Percentiles rank a stretch among this genome's conserved stretches.
These are phyloP conservation scores for Geosmithia flava DNA, from an alignment of 2,329 filamentous ascomycete genomes.

Conservation along the genomic window DNA sequence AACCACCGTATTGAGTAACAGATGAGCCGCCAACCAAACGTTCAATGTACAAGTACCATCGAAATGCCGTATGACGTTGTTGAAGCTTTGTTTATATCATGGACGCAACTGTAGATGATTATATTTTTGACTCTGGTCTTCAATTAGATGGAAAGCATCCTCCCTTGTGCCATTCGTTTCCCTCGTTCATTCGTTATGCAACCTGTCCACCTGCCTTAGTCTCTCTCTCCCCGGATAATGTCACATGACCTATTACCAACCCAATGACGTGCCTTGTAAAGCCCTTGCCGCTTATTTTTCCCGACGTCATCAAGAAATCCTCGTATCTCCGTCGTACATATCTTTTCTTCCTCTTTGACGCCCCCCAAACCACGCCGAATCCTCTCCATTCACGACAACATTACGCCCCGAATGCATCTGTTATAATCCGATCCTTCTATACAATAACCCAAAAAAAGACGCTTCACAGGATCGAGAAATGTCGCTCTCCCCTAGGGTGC, in stretches of 20 bases:
- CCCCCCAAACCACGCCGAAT: background rate
- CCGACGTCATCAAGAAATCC: background rate
- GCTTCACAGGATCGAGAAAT: constrained; percentile 7
- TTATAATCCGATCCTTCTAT: background rate
- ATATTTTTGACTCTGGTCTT: too few relatives aligned
- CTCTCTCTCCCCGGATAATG: background rate
- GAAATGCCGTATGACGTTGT: too few relatives aligned
- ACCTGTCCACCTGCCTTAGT: background rate
- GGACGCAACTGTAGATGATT: too few relatives aligned
- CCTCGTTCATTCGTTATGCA: background rate
- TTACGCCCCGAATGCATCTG: background rate
- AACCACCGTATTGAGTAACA: background rate
- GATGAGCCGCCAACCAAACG: background rate
- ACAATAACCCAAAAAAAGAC: background rate
- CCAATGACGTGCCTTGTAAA: background rate
- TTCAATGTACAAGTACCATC: background rate
- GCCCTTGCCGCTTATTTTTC: background rate
- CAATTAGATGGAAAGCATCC: too few relatives aligned
- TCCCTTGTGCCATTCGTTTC: background rate
- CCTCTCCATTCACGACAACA: background rate
- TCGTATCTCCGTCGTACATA: background rate
- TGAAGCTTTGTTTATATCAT: too few relatives aligned
- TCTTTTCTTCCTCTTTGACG: background rate
- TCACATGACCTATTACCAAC: background rate
- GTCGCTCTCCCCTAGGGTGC: constrained; percentile 15